A percentile compares a stretch with the other conserved stretches of the same genome.
Evolutionary conservation across 129 eudicot species (phyloP).

Genomic region (Glebionis coronaria): DNA sequence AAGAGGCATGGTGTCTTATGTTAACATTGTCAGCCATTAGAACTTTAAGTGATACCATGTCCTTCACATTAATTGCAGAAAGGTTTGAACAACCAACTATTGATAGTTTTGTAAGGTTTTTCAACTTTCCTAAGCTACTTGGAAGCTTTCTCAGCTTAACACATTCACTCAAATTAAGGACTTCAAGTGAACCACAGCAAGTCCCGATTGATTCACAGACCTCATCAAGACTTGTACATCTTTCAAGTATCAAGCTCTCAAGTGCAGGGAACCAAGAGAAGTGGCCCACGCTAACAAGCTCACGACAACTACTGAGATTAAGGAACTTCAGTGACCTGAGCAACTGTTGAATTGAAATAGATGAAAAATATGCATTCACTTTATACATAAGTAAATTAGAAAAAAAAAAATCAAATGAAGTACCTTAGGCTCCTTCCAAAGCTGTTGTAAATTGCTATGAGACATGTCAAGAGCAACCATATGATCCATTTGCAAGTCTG

Average conservation of each 20-base stretch:
- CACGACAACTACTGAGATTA: constrained; percentile 7
- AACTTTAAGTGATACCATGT: constrained; percentile 11
- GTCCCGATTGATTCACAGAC: constrained; percentile 23
- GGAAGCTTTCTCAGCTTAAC: constrained; percentile 15
- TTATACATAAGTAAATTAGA: background rate
- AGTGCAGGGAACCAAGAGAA: constrained; percentile 19
- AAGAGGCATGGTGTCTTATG: background rate
- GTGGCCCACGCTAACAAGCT: constrained; percentile 13
- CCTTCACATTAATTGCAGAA: background rate
- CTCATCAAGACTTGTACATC: constrained; percentile 18
- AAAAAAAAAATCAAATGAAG: background rate
- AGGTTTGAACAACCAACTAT: constrained; percentile 25
- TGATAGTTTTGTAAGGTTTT: background rate
- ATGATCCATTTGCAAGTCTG: constrained; percentile 16
- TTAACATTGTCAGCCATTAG: background rate
- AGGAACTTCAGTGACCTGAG: constrained; percentile 27
- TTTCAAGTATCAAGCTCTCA: constrained; percentile 8
- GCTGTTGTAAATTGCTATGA: constrained; percentile 11
- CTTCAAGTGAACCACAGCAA: background rate
- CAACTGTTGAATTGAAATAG: constrained; percentile 8
- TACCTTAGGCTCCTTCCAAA: constrained; percentile 9
- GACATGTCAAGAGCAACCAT: constrained; percentile 25
- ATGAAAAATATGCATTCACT: background rate
- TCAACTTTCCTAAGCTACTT: constrained; percentile 14
- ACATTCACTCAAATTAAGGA: constrained; percentile 21